Evolutionary conservation across 179 eudicot species (phyloP).

Genomic region (Gypsophila paniculata): DNA sequence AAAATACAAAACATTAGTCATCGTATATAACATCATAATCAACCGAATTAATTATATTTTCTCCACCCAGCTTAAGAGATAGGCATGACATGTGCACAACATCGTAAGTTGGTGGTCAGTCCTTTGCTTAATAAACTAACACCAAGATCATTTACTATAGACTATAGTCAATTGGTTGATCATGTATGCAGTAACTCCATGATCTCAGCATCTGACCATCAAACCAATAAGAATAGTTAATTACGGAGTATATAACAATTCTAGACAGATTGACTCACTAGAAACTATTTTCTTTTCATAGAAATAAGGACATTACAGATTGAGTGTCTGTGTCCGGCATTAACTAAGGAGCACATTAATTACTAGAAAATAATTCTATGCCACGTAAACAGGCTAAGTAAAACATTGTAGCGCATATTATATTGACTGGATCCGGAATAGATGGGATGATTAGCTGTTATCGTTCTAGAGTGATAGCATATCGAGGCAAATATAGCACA

Average conservation of each 20-base stretch:
- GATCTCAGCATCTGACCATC: neutral
- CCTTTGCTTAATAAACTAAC: constrained; percentile 13
- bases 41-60: neutral
- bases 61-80: neutral
- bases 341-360: neutral
- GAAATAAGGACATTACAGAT: neutral
- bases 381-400: neutral
- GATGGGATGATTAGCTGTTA: constrained; percentile 7
- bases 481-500: neutral
- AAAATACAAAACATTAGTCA: neutral
- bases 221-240: neutral
- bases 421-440: neutral
- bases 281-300: neutral
- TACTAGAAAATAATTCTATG: neutral
- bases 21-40: neutral
- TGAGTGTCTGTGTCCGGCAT: neutral
- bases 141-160: constrained; percentile 9
- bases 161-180: neutral
- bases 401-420: neutral
- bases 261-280: constrained; percentile 9
- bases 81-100: neutral
- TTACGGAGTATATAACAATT: neutral
- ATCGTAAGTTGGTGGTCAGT: constrained; percentile 7
- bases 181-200: no score
- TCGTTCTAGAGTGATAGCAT: neutral